phyloP scores from a whole-genome alignment of 2,329 filamentous ascomycete species.

The Penicillium vulpinum region DNA sequence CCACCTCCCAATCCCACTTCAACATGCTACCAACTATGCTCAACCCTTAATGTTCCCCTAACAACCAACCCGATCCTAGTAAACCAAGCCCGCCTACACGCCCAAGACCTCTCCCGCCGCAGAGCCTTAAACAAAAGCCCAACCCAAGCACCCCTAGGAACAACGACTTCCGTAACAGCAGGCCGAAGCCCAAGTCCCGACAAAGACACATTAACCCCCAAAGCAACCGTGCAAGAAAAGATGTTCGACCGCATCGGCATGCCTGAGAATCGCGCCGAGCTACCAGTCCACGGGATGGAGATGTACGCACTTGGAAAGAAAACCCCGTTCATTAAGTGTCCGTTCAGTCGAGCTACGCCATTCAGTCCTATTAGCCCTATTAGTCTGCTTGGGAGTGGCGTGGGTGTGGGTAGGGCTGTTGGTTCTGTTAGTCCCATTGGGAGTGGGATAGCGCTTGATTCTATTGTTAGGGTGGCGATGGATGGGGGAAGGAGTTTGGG shows the following conservation, averaged over 20 bases:
- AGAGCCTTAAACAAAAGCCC: slow-evolving; percentile 26
- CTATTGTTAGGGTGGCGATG: background rate
- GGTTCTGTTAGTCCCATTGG: background rate
- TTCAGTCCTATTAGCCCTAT: background rate
- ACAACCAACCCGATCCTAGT: slow-evolving; percentile 17
- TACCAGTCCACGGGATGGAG: slow-evolving; percentile 16
- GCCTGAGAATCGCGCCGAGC: slow-evolving; percentile 13
- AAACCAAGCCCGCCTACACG: slow-evolving; percentile 25
- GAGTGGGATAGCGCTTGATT: background rate
- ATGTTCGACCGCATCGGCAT: slow-evolving; percentile 21
- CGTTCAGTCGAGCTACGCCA: background rate
- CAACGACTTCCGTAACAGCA: background rate
- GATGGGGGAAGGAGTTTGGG: background rate
- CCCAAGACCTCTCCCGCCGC: slow-evolving; percentile 34
- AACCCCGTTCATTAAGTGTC: background rate
- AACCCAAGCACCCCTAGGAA: slow-evolving; percentile 2
- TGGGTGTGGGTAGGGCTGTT: background rate
- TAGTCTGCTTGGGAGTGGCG: background rate
- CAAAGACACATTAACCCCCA: background rate
- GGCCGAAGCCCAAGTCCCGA: slow-evolving; percentile 4
- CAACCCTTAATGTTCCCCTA: background rate
- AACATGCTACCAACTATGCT: background rate
- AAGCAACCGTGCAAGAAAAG: slow-evolving; percentile 27
- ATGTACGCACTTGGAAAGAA: background rate
- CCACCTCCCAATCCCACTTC: background rate